Conservation (phyloP, 345 rosid genomes). For the Cardamine occulta region DNA sequence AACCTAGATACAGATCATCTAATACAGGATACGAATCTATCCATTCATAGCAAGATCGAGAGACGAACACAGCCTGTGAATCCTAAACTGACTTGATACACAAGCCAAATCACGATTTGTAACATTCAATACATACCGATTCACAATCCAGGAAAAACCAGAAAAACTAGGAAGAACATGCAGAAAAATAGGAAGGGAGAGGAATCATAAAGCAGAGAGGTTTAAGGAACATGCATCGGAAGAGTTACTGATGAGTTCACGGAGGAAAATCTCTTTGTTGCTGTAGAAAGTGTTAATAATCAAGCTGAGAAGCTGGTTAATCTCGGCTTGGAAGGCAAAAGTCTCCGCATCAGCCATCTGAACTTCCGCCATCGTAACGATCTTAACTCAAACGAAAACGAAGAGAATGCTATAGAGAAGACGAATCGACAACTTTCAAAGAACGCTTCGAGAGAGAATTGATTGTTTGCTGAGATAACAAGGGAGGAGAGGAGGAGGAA, state of each 20-base stretch:
- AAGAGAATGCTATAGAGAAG: neutral
- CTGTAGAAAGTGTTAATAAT: slow-evolving; percentile 94
- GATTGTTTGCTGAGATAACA: neutral
- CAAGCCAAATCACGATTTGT: neutral
- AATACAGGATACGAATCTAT: neutral
- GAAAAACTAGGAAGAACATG: neutral
- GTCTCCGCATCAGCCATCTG: slow-evolving; percentile 87
- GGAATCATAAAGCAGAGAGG: neutral
- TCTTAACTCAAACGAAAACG: neutral
- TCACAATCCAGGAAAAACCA: neutral
- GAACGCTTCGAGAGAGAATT: slow-evolving; percentile 2
- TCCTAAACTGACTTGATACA: slow-evolving; percentile 8
- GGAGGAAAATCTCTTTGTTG: slow-evolving; percentile 77
- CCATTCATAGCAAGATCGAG: neutral
- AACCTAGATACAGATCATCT: neutral
- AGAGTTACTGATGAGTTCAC: slow-evolving; percentile 46
- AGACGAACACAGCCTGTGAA: neutral
- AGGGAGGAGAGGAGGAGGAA: too few relatives aligned
- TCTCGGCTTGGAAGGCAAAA: slow-evolving; percentile 92
- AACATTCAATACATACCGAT: neutral
- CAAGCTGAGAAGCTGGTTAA: slow-evolving; percentile 80
- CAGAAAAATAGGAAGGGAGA: neutral
- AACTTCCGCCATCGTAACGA: slow-evolving; percentile 63
- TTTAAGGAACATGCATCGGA: slow-evolving; percentile 29
- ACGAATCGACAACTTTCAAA: neutral